Base-by-base conservation (phyloP, 2,329 filamentous ascomycete species). In the Alternaria rosae region DNA sequence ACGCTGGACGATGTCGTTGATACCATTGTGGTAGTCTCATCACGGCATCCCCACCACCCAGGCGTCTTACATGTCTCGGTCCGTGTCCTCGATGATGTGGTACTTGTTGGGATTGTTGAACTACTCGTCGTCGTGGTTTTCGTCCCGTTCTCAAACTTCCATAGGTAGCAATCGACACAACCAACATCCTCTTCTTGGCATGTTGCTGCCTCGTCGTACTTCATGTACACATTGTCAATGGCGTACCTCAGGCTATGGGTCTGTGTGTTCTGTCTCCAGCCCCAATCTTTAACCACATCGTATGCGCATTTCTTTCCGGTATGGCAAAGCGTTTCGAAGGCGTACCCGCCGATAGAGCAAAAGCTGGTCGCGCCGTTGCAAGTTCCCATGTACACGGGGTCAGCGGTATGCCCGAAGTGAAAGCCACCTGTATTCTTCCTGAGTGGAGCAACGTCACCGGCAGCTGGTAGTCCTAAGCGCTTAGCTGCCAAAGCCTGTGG, bases 1-100 rank as follows among this genome's bases (percentile, higher is more conserved):
- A 70, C 69, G 17, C 64, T 70, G 15, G 69, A 58, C 6, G 64
- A 66, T 11, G 67, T 73, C 9, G 71, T 59, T 13, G 70, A 68
- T 9, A 66, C 69, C 23, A 69, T 61, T n/a, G 72, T 70, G 8
- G 69, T 70, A 5, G 74, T 79, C n/a, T 69, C 65, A 59, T 79
- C 77, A 1, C 71, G 67, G 35, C 76, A 78, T 17, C 76, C 76
- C 76, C 76, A 78, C 76, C 76, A 78, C 1, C 76, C 76, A 20
- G 76, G 76, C 2, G 76, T 78, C 54, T 78, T 75, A 56, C 76
- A 78, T 4, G 76, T 78, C 55, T 74, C 75, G 2, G 76, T 78
- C 45, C 76, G 64, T 7, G 75, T 78, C 51, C 70, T 60, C 3
- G 74, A 70, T 12, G 54, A 66, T 5, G 67, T 70, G 8, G 72